These are phyloP conservation scores for Noccaea caerulescens DNA, from an alignment of 345 rosid genomes.

Conservation along the genomic window DNA sequence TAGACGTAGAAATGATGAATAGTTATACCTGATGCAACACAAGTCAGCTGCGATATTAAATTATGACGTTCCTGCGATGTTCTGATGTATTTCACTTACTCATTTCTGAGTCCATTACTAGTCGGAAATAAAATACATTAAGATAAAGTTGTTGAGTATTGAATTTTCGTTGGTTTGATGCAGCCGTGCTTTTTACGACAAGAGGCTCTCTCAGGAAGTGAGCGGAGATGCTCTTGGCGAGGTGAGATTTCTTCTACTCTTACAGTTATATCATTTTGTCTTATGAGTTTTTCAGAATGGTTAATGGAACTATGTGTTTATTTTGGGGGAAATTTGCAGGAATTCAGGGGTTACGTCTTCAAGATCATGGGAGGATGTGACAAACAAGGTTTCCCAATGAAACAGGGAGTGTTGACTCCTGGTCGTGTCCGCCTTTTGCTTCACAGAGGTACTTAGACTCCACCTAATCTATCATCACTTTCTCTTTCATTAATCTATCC, in stretches of 20 bases:
- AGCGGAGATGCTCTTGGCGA: conserved; percentile 81
- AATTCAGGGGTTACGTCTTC: conserved; percentile 83
- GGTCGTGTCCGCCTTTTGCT: conserved; percentile 89
- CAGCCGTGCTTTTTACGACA: conserved; percentile 81
- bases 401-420: conserved; percentile 85
- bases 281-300: background rate
- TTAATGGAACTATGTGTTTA: background rate
- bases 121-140: no score
- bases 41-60: background rate
- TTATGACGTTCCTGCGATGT: background rate
- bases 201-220: conserved; percentile 91
- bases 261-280: background rate
- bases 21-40: background rate
- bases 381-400: conserved; percentile 93
- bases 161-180: background rate
- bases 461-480: background rate
- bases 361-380: conserved; percentile 94
- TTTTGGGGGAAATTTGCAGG: conserved; percentile 43
- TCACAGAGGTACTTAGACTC: conserved; percentile 57
- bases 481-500: background rate
- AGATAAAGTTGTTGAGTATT: background rate
- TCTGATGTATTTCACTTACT: background rate
- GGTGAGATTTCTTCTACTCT: conserved; percentile 40
- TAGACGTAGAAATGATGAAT: background rate
- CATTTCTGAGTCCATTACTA: background rate